Evolutionary conservation across 1,284 basidiomycete species (phyloP), one percentile per base, ranked within the genome.

Genomic region (Malassezia cuniculi): DNA sequence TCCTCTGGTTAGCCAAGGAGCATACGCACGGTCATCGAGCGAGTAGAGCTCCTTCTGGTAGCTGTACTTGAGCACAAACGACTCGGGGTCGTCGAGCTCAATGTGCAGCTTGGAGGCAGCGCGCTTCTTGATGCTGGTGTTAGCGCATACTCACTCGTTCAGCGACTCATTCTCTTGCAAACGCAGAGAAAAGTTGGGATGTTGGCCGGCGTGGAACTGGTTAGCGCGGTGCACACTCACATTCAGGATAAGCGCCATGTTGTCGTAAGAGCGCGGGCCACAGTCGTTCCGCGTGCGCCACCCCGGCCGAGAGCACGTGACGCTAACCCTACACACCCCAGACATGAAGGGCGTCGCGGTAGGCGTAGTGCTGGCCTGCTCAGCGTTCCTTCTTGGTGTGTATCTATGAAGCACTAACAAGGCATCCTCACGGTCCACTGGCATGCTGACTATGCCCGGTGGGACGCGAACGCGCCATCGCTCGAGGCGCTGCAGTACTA

Each of bases 371-470:
- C 27, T 56, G 24, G 41, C 39, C 4, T 31, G 41, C 31, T 47
- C 60, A 19, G 57, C 57, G 32, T 66, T 66, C 38, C 35, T 64
- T 30, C 50, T 66, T 14, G 60, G 60, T 58, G 46, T 11, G 48
- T 49, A 21, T 11, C 5, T 20, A 12, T 8, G 9, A 9, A 4
- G n/a, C 19, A 3, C 31, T 16, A 29, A 29, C 9, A 4, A 54
- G 57, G 60, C n/a, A 58, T 60, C 17, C 51, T 66, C 17, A 46
- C 55, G 3, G 54, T 65, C 50, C 61, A 66, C 50, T 63, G 60
- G 63, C 57, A 52, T 1, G 63, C 63, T 9, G 63, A 66, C 34
- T 60, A 66, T 29, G 52, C 1, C 52, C 58, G 17, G 48, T 60
- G 17, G 55, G 60, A 1, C 42, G n/a, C n/a, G n/a, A n/a, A 52